phyloP scores from a whole-genome alignment of 805 yeast species.

The Kazachstania kunashirensis region DNA sequence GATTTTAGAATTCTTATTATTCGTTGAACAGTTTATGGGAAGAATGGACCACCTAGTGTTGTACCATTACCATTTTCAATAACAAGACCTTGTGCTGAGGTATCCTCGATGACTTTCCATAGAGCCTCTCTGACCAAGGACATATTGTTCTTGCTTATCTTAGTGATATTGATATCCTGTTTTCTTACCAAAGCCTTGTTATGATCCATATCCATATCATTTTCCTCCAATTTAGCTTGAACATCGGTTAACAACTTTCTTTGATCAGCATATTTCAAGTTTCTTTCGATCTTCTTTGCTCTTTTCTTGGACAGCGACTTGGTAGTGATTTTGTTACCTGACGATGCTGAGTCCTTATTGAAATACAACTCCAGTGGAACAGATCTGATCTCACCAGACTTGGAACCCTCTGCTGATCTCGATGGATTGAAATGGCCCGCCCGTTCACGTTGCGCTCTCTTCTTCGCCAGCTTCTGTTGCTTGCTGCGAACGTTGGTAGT shows the following conservation, averaged over 20 bases:
- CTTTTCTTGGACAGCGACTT: slow-evolving; percentile 66
- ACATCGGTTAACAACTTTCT: slow-evolving; percentile 45
- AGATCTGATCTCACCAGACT: slow-evolving; percentile 34
- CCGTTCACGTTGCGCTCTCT: slow-evolving; percentile 44
- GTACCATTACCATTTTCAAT: slow-evolving; percentile 63
- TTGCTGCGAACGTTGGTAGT: slow-evolving; percentile 43
- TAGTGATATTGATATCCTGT: background rate
- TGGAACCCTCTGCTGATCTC: slow-evolving; percentile 36
- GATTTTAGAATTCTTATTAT: background rate
- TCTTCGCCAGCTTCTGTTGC: slow-evolving; percentile 41
- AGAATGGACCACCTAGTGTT: slow-evolving; percentile 68
- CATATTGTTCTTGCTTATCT: slow-evolving; percentile 32
- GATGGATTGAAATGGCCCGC: slow-evolving; percentile 35
- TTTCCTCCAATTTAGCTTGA: slow-evolving; percentile 37
- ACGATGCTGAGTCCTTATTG: slow-evolving; percentile 6
- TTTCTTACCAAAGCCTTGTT: slow-evolving; percentile 16
- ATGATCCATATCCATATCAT: slow-evolving; percentile 30
- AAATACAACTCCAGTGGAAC: slow-evolving; percentile 36
- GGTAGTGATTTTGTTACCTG: slow-evolving; percentile 36
- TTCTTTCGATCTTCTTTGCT: slow-evolving; percentile 70
- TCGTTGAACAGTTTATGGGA: slow-evolving; percentile 24
- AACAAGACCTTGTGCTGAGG: slow-evolving; percentile 34
- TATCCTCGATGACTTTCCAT: slow-evolving; percentile 63
- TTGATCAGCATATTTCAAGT: slow-evolving; percentile 56
- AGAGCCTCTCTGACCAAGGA: slow-evolving; percentile 48